phyloP scores from a whole-genome alignment of 805 yeast species.

The Torulaspora indica region DNA sequence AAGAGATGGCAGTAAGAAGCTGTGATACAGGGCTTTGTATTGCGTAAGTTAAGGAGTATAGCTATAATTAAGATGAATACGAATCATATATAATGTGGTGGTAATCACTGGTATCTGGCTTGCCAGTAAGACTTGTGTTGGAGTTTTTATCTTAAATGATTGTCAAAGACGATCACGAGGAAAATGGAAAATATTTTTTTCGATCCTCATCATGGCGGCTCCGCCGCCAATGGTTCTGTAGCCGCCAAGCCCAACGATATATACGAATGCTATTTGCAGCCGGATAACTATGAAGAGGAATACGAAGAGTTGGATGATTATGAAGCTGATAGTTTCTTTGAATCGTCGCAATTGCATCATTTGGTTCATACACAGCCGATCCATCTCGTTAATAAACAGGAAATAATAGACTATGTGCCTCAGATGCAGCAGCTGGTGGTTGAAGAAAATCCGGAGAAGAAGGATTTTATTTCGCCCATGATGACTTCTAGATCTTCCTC shows the following conservation, averaged over 20 bases:
- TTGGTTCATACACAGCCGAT: conserved; percentile 30
- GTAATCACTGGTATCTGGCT: too few species aligned
- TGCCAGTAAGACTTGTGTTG: too few species aligned
- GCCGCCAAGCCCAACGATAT: conserved; percentile 6
- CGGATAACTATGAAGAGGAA: conserved; percentile 10
- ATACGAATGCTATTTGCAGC: conserved; percentile 11
- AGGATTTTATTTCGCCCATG: conserved; percentile 1
- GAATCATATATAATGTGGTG: too few species aligned
- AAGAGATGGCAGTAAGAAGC: background rate
- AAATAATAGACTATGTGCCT: conserved; percentile 7
- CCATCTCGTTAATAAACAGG: conserved; percentile 15
- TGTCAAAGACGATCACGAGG: too few species aligned
- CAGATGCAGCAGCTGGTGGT: conserved; percentile 1
- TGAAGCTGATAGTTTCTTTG: conserved; percentile 10
- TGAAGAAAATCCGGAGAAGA: background rate
- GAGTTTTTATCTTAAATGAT: too few species aligned
- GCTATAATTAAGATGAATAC: background rate
- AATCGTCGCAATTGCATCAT: conserved; percentile 15
- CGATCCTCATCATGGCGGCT: background rate
- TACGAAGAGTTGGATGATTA: conserved; percentile 5
- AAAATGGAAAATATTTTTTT: conserved; percentile 2
- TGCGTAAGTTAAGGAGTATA: background rate
- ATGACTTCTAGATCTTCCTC: conserved; percentile 12
- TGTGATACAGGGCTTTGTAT: background rate
- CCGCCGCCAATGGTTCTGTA: background rate